phyloP scores from a whole-genome alignment of 2,329 filamentous ascomycete genomes.

The Diplocarpon rosae region DNA sequence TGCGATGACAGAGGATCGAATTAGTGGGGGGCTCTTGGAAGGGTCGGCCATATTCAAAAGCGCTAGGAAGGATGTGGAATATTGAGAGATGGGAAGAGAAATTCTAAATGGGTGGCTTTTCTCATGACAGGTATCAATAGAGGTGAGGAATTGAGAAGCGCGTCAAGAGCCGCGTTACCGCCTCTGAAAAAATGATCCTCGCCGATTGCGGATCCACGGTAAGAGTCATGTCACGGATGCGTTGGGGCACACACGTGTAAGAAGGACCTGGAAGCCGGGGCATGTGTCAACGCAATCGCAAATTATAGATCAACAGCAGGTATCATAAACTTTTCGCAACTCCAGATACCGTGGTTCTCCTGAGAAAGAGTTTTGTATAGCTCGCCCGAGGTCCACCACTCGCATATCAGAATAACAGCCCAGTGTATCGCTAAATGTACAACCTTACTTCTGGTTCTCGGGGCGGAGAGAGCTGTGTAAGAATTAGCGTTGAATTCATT shows the following conservation, averaged over 20 bases:
- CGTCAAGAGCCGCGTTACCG: not conserved
- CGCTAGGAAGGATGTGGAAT: not conserved
- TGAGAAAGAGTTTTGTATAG: slow-evolving; percentile 26
- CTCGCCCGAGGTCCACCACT: slow-evolving; percentile 22
- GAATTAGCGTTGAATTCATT: slow-evolving; percentile 11
- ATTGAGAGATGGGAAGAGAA: no score
- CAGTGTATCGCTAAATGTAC: slow-evolving; percentile 1
- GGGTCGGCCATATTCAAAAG: slow-evolving; percentile 39
- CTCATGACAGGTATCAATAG: no score
- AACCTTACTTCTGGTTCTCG: slow-evolving; percentile 64
- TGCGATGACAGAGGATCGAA: slow-evolving; percentile 55
- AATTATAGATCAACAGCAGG: slow-evolving; percentile 7
- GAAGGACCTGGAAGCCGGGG: not conserved
- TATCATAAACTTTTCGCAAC: slow-evolving; percentile 25
- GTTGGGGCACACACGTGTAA: not conserved
- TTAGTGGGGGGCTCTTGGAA: slow-evolving; percentile 51
- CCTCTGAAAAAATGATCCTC: slow-evolving; percentile 1
- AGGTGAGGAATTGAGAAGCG: no score
- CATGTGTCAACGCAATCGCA: slow-evolving; percentile 6
- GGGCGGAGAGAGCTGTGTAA: slow-evolving; percentile 58
- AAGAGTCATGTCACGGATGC: slow-evolving; percentile 2
- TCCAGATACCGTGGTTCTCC: slow-evolving; percentile 23
- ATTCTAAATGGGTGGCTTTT: no score
- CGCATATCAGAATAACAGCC: slow-evolving; percentile 16
- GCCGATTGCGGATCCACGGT: slow-evolving; percentile 16